Evolutionary conservation across 257 asterid species (phyloP).

Genomic region (Petrea volubilis): DNA sequence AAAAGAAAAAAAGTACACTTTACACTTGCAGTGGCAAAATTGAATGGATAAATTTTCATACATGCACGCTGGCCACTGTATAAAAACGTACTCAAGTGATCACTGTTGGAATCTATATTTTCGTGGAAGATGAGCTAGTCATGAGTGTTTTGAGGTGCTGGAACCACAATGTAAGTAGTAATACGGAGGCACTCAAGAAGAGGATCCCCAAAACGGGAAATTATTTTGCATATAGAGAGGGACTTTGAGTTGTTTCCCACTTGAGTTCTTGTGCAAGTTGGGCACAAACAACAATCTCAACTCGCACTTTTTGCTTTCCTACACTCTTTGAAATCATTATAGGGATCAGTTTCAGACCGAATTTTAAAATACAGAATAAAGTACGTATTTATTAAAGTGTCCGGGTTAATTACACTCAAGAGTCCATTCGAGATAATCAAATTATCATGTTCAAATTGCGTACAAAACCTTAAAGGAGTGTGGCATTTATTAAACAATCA

Average conservation of each 20-base stretch:
- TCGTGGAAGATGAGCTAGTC: background rate
- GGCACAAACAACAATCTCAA: background rate
- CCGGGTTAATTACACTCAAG: too few relatives aligned
- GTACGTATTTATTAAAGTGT: too few relatives aligned
- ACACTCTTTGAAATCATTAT: background rate
- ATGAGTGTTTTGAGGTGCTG: background rate
- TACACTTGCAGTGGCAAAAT: background rate
- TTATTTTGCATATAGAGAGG: background rate
- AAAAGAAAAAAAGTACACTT: background rate
- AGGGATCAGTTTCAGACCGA: background rate
- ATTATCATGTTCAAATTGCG: too few relatives aligned
- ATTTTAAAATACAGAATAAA: background rate
- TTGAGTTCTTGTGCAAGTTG: constrained; percentile 21
- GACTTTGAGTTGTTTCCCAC: constrained; percentile 43
- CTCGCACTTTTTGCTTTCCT: background rate
- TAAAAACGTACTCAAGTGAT: constrained; percentile 6
- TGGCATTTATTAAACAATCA: too few relatives aligned
- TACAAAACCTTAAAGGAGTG: too few relatives aligned
- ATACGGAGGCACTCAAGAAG: constrained; percentile 21
- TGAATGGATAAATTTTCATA: background rate
- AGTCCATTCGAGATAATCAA: too few relatives aligned
- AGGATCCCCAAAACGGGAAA: background rate
- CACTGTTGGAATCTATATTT: background rate
- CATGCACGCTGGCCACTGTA: constrained; percentile 15
- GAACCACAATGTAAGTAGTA: background rate